Conservation (phyloP, 306 rosid genomes). For the Vicia villosa region DNA sequence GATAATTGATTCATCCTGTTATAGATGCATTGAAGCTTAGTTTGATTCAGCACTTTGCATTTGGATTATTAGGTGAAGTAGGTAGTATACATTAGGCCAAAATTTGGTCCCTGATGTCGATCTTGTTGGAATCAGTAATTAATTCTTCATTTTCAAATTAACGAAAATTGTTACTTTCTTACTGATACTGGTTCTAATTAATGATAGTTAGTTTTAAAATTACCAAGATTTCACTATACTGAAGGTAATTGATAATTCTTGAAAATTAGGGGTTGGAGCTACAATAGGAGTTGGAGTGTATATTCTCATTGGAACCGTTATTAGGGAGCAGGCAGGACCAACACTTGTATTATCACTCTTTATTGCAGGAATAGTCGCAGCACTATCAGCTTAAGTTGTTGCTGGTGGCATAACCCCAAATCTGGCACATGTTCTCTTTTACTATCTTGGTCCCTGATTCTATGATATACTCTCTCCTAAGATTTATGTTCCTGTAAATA, state of each 20-base stretch:
- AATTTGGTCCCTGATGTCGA: slow-evolving; percentile 30
- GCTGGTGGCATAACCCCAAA: no score
- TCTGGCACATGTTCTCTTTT: no score
- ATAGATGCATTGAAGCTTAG: neutral
- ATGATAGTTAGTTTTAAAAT: no score
- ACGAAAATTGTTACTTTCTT: neutral
- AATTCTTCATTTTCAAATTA: slow-evolving; percentile 10
- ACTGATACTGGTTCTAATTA: neutral
- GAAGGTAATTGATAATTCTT: slow-evolving; percentile 25
- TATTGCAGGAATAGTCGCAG: slow-evolving; percentile 85
- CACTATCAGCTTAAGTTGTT: slow-evolving; percentile 85
- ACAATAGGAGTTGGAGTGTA: slow-evolving; percentile 97
- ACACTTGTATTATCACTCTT: slow-evolving; percentile 78
- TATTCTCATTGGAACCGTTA: slow-evolving; percentile 95
- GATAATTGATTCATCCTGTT: neutral
- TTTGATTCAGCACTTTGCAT: no score
- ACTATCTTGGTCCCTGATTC: no score
- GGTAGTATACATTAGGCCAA: neutral
- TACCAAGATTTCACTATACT: neutral
- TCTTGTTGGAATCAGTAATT: slow-evolving; percentile 63
- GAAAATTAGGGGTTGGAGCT: slow-evolving; percentile 77
- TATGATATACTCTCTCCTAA: no score
- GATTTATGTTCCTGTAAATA: no score
- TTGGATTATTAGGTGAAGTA: neutral
- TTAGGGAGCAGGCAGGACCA: slow-evolving; percentile 92